Base-by-base conservation (phyloP, 306 rosid genomes). In the Cicer arietinum region DNA sequence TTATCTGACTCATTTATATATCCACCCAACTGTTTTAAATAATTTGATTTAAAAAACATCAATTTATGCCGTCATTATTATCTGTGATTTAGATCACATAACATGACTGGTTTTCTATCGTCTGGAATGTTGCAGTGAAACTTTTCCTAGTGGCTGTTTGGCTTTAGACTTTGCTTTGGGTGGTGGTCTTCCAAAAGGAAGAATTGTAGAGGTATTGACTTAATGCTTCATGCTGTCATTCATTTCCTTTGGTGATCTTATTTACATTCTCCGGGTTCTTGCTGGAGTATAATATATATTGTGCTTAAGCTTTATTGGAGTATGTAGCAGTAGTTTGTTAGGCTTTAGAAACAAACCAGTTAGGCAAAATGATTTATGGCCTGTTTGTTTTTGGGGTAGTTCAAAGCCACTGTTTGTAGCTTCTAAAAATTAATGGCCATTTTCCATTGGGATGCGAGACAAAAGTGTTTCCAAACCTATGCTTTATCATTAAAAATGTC, bases 61-160 rank as follows among this genome's bases (percentile, higher is more conserved):
- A 62, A 16, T 14, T 54, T 73, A 42, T 60, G 8, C 73, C 62
- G 67, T 63, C 52, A 43, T 43, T 54, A 56, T 77, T 77, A 75
- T 79, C 52, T 77, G 60, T 67, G 59, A 47, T 73, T 77, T 84
- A 6, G 52, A 74, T 68, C 18, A 16, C 73, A 64, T 44, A 50
- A 81, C 61, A 58, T 75, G 61, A 59, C 76, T 25, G 10, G 66
- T 56, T 61, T 42, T 75, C 22, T 54, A 7, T 74, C 54, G 45
- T 48, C 80, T 77, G 77, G 48, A 80, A 40, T 62, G 48, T 79
- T 83, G 80, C 90, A 94, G 98, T 72, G 99, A 94, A 86, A 94
- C 99, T 14, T 94, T 94, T 73, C 99, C 99, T 7, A 94, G 97
- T 88, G 99, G 99, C 70, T 94, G 97, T 81, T 90, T 94, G 90